Evolutionary conservation across 164 flowering plant genomes (phyloP).

Genomic region (Litsea cubeba): DNA sequence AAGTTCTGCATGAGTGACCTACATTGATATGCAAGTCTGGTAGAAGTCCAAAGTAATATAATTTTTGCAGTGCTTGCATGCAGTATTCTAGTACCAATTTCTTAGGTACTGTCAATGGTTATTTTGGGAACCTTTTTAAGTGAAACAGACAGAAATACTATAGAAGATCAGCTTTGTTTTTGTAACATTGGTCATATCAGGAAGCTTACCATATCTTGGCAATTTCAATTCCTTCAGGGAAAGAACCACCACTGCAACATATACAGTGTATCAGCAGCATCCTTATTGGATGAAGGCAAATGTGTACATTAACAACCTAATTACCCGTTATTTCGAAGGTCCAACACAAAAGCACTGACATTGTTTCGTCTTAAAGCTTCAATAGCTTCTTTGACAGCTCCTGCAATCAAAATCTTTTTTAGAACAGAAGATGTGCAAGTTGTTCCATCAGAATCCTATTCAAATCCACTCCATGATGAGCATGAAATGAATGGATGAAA

Average conservation of each 20-base stretch:
- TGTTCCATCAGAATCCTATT: not conserved
- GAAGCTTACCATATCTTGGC: constrained; percentile 88
- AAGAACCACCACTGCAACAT: constrained; percentile 94
- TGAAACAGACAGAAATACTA: not conserved
- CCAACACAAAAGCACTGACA: constrained; percentile 87
- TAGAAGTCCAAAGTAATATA: no score
- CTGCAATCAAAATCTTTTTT: constrained; percentile 29
- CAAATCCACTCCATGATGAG: not conserved
- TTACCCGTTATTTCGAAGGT: constrained; percentile 98
- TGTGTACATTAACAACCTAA: constrained; percentile 12
- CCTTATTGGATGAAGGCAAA: constrained; percentile 6
- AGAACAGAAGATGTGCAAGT: constrained; percentile 2
- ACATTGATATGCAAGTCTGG: no score
- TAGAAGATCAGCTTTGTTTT: not conserved
- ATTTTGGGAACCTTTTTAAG: not conserved
- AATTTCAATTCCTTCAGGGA: constrained; percentile 98
- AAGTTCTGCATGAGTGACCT: no score
- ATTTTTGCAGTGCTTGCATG: no score
- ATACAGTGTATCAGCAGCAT: constrained; percentile 31
- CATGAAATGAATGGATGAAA: not conserved
- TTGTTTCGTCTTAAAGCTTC: constrained; percentile 61
- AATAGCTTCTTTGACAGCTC: constrained; percentile 87
- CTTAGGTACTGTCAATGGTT: no score
- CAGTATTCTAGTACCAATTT: no score
- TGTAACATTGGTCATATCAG: not conserved